A percentile compares a stretch with the other conserved stretches of the same genome.
Evolutionary conservation across 257 asterid genomes (phyloP).

Genomic region (Thymus quinquecostatus): DNA sequence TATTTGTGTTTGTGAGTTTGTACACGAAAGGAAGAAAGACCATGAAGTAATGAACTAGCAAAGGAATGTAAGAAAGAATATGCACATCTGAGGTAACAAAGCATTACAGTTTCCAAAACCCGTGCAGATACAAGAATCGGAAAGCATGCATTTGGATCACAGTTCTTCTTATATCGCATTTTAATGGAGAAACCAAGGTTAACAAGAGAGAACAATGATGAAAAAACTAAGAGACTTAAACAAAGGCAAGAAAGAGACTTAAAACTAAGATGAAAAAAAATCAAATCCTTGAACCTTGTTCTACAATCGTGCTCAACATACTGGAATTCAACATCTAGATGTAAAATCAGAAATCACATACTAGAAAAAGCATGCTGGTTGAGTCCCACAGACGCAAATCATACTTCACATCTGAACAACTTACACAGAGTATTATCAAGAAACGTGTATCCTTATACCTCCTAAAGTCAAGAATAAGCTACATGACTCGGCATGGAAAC

Average conservation of each 20-base stretch:
- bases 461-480: background rate
- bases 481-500: background rate
- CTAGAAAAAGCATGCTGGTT: too few relatives aligned
- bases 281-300: background rate
- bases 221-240: background rate
- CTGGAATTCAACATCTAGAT: too few relatives aligned
- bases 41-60: background rate
- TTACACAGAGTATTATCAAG: background rate
- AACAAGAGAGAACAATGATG: background rate
- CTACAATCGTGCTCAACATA: too few relatives aligned
- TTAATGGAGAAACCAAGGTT: background rate
- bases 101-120: background rate
- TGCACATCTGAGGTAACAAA: background rate
- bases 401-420: background rate
- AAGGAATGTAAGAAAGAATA: background rate
- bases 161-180: background rate
- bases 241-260: background rate
- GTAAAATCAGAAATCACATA: too few relatives aligned
- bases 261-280: background rate
- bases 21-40: too few relatives aligned
- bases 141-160: background rate
- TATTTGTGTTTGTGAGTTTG: too few relatives aligned
- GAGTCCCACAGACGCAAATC: background rate
- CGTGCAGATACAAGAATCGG: background rate
- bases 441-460: background rate